Evolutionary conservation across 805 yeast species (phyloP), one percentile per base, ranked within the genome.

Genomic region (Candida qinlingensis): DNA sequence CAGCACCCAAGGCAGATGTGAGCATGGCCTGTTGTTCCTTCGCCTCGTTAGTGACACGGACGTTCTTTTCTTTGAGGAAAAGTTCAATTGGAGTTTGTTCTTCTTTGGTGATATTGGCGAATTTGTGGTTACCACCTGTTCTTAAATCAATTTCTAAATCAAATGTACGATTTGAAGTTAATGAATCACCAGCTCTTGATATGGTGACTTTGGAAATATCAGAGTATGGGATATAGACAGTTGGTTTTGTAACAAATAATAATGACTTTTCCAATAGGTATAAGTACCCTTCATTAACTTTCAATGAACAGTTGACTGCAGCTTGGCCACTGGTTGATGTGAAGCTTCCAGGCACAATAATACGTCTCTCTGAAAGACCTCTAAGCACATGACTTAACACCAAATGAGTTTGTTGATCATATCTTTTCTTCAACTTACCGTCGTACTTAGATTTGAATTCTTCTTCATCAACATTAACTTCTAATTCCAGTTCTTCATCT

Each of bases 211-310:
- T 77, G 45, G 83, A 73, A 37, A 94, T 79, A 58, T 94, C 98
- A 0, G 86, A 72, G 65, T 80, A 86, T 48, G 97, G 96, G 54
- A 94, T 87, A 65, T 87, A 87, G 38, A 94, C 80, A 0, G 97
- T 90, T 41, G 99, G 97, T 65, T 94, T 94, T 27, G 97, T 90
- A 42, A 92, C 84, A 64, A 94, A 92, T 53, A 94, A 70, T 62
- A 94, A 80, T 48, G 96, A 87, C 68, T 88, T 87, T 55, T 94
- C 99, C 50, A 94, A 76, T n/a, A 96, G 89, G 66, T 87, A 94
- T 51, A 94, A 70, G 58, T 90, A 86, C 30, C 99, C 98, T 71
- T 94, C 98, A 44, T 87, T 85, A 0, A 98, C 98, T 67, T 92
- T 94, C 58, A 88, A 78, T 6, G 97, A 88, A 69, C 98, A 92